Base-by-base conservation (phyloP, 331 rosid genomes). In the Spiraea crenata region DNA sequence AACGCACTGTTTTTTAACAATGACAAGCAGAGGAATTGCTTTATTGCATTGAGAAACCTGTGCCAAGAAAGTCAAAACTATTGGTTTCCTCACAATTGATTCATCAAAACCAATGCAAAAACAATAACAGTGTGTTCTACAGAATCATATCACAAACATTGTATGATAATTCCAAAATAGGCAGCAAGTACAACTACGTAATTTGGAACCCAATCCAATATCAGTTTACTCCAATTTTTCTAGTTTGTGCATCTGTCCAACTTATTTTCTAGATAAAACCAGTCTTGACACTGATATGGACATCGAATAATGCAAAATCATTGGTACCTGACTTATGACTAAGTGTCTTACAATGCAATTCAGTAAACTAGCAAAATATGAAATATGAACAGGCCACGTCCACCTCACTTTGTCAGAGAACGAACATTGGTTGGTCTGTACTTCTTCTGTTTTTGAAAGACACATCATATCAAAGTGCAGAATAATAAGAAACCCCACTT, bases 11-110 rank as follows among this genome's bases (percentile, higher is more conserved):
- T 95, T 85, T 95, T 95, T 56, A 95, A 85, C 78, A 95, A 76
- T 51, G 99, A 95, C 75, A 95, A 82, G 88, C 99, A 95, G 39
- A 95, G 96, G 76, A 86, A 87, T 83, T 91, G 99, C 86, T 89
- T 95, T 85, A 95, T 85, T 44, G 85, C 91, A 81, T 81, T 81
- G 76, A 91, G 99, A 80, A 91, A 95, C 87, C 99, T 91, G 93
- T 54, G 70, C 67, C 75, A 67, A 62, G 78, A 71, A 72, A 81
- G 79, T 74, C 66, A 77, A 88, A 85, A 78, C 75, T 58, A 44
- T 56, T 41, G 62, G 46, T 57, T 42, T 52, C 38, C 73, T 74
- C 49, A 68, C n/a, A 3, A 45, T 34, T 70, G 54, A 76, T 74
- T 51, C 59, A 7, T 48, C 60, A 63, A 57, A 65, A 42, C 3